Conservation (phyloP, 2,329 filamentous ascomycete genomes). For the Setomelanomma holmii region DNA sequence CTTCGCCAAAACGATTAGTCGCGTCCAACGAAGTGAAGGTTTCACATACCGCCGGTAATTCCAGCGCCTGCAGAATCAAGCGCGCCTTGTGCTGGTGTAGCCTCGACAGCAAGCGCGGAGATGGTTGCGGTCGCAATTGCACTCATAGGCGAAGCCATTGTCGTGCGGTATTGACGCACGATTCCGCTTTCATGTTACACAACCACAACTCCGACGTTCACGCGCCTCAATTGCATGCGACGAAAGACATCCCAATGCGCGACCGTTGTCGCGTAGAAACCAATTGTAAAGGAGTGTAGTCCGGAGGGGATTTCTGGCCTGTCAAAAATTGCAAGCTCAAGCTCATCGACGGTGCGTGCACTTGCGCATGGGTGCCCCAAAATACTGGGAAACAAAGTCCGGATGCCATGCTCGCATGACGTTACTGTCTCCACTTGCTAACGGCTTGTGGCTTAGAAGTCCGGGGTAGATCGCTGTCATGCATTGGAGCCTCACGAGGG, state of each 20-base stretch:
- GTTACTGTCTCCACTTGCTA: constrained; percentile 17
- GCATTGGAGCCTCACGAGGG: not conserved
- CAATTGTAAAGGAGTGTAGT: not conserved
- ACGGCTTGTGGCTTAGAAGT: constrained; percentile 10
- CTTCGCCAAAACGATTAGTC: constrained; percentile 11
- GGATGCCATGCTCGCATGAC: constrained; percentile 11
- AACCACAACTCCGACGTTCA: not conserved
- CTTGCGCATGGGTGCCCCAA: not conserved
- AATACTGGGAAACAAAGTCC: not conserved
- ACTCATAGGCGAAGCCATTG: constrained; percentile 17
- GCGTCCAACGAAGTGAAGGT: not conserved
- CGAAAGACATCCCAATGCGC: not conserved
- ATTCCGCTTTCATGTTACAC: constrained; percentile 5
- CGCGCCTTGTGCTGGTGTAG: constrained; percentile 37
- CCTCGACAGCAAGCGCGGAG: constrained; percentile 13
- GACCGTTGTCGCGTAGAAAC: not conserved
- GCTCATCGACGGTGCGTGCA: constrained; percentile 8
- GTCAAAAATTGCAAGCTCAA: constrained; percentile 5
- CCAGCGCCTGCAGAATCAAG: constrained; percentile 39
- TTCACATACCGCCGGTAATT: constrained; percentile 38
- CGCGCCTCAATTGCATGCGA: not conserved
- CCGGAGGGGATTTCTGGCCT: not conserved
- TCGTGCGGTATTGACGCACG: constrained; percentile 9
- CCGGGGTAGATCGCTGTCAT: constrained; percentile 19
- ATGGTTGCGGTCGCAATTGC: constrained; percentile 15